Evolutionary conservation across 2,329 filamentous ascomycete genomes (phyloP), one percentile per base, ranked within the genome.

Genomic region (Coniochaeta sp.): DNA sequence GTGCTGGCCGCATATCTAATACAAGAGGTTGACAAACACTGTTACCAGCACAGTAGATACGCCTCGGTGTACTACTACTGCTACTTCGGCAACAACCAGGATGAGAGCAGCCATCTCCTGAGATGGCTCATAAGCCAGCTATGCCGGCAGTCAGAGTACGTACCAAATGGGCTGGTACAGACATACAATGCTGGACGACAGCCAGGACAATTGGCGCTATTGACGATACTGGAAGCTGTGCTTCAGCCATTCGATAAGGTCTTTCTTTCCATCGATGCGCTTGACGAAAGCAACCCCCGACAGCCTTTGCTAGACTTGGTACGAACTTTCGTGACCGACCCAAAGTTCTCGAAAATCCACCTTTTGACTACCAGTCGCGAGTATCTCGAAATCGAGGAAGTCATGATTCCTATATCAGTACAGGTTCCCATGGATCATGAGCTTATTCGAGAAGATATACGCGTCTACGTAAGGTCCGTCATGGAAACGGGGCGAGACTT

Each of bases 1-100:
- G 60, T 64, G 4, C 54, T 65, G 3, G 60, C 61, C 10, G 62
- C 61, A 13, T 62, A 55, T 24, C 51, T 64, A 13, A 57, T 63
- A 28, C 59, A 64, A 28, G 38, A 48, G 8, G 48, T 57, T 16
- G 58, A 55, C 0, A 32, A 10, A 1, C 49, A 49, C 4, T 32
- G 60, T 57, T 42, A 38, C 26, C 8, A 28, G 53, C 3, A 26
- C 9, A 56, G 35, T 53, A 57, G 30, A 32, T 32, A 32, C 24
- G 20, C 40, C 3, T 3, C 40, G 3, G 52, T 50, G 3, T 60
- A 58, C 22, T 61, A 59, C 48, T 60, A 60, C 40, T 61, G 59
- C 33, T 50, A 57, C 16, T 52, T 57, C 32, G 32, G 45, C 4
- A 52, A 54, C 38, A 45, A 55, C 18, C 49, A 55, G 12, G 58